A percentile compares a stretch with the other conserved stretches of the same genome.
Conservation (phyloP, 2,329 filamentous ascomycete species). For the Trichoderma sp. region DNA sequence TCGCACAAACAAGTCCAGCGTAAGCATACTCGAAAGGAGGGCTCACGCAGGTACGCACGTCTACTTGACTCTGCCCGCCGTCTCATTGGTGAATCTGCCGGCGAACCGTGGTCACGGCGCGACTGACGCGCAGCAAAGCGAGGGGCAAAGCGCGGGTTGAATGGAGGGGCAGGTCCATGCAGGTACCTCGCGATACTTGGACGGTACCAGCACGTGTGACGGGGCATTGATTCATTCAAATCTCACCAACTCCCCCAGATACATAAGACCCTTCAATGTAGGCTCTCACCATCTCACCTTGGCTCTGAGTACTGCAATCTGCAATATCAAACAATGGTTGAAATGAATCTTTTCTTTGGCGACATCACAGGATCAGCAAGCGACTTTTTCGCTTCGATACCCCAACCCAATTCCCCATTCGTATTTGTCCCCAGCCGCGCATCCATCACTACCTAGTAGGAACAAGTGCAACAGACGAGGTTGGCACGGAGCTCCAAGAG, state of each 20-base stretch:
- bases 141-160: background rate
- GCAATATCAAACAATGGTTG: background rate
- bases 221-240: background rate
- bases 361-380: constrained; percentile 2
- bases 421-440: background rate
- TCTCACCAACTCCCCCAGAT: background rate
- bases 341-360: background rate
- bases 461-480: background rate
- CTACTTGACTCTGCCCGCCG: background rate
- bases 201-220: background rate
- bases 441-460: background rate
- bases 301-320: background rate
- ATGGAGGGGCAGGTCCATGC: constrained; percentile 11
- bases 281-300: background rate
- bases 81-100: constrained; percentile 17
- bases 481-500: background rate
- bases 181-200: constrained; percentile 6
- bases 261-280: background rate
- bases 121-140: constrained; percentile 15
- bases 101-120: constrained; percentile 22
- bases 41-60: constrained; percentile 17
- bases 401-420: background rate
- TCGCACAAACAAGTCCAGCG: background rate
- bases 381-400: background rate
- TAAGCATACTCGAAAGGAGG: background rate